Conservation (phyloP, 2,329 filamentous ascomycete genomes). For the Falciphora oryzae region DNA sequence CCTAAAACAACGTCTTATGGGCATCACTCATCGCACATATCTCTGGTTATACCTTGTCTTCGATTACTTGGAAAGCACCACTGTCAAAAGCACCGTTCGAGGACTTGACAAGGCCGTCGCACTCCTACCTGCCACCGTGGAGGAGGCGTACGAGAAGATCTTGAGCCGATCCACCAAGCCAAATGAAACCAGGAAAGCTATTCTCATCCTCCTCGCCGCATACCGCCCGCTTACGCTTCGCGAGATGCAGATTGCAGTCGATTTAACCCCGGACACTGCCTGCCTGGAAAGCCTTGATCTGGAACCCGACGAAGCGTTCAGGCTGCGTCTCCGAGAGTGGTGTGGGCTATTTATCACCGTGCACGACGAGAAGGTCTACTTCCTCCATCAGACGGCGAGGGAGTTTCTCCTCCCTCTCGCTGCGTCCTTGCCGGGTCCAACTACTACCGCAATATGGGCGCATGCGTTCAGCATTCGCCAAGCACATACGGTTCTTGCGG, state of each 20-base stretch:
- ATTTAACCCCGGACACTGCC: constrained; percentile 8
- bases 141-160: constrained; percentile 17
- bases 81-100: constrained; percentile 13
- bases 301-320: constrained; percentile 17
- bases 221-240: constrained; percentile 20
- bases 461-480: constrained; percentile 16
- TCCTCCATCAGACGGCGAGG: constrained; percentile 27
- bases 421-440: constrained; percentile 7
- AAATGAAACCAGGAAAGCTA: constrained; percentile 14
- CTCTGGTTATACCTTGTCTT: constrained; percentile 33
- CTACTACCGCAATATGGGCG: constrained; percentile 14
- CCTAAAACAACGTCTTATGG: constrained; percentile 17
- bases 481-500: constrained; percentile 19
- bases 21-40: constrained; percentile 27
- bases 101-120: constrained; percentile 15
- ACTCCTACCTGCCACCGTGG: constrained; percentile 19
- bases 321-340: constrained; percentile 17
- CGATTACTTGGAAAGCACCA: too few species aligned
- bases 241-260: constrained; percentile 25
- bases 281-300: constrained; percentile 17
- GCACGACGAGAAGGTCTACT: constrained; percentile 22
- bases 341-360: constrained; percentile 26
- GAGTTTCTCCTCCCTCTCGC: constrained; percentile 24
- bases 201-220: constrained; percentile 23
- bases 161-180: constrained; percentile 15